A percentile compares a stretch with the other conserved stretches of the same genome.
These are phyloP conservation scores for Drechslera avenae DNA, from an alignment of 2,329 filamentous ascomycete species.

Conservation along the genomic window DNA sequence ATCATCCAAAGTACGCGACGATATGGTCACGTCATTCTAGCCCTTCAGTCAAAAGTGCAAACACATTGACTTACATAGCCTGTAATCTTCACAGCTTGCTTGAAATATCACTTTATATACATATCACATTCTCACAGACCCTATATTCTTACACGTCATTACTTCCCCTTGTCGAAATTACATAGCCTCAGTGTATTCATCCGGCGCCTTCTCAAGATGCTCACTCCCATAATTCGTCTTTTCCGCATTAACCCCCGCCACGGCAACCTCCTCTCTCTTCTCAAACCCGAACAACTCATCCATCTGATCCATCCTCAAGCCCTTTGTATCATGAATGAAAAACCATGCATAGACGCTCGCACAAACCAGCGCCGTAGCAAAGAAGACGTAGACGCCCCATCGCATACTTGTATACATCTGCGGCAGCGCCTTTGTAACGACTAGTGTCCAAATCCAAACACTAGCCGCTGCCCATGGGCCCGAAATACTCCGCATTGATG, in stretches of 20 bases:
- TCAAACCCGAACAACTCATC: conserved; percentile 45
- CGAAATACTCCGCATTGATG: conserved; percentile 46
- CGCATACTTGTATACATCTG: conserved; percentile 49
- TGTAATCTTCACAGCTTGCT: not conserved
- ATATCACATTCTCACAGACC: too few relatives aligned
- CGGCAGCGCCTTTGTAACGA: conserved; percentile 50
- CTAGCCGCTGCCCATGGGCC: conserved; percentile 46
- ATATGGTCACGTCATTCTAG: too few relatives aligned
- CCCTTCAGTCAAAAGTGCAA: too few relatives aligned
- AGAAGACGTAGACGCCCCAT: conserved; percentile 51
- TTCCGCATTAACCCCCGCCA: not conserved
- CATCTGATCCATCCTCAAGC: conserved; percentile 47
- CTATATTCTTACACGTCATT: too few relatives aligned
- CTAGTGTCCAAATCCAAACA: conserved; percentile 49
- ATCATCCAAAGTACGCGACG: too few relatives aligned
- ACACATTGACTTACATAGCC: too few relatives aligned
- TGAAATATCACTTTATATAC: too few relatives aligned
- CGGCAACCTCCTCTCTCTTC: conserved; percentile 17
- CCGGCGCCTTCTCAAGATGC: conserved; percentile 22
- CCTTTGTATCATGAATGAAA: conserved; percentile 50
- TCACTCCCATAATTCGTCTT: conserved; percentile 21
- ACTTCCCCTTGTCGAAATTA: not conserved
- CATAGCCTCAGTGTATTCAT: conserved; percentile 3
- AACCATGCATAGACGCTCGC: conserved; percentile 49
- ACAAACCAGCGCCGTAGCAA: conserved; percentile 45